Percentiles rank a stretch among this genome's conserved stretches.
Conservation (phyloP, 2,329 filamentous ascomycete species). For the Magnaporthiopsis poae region DNA sequence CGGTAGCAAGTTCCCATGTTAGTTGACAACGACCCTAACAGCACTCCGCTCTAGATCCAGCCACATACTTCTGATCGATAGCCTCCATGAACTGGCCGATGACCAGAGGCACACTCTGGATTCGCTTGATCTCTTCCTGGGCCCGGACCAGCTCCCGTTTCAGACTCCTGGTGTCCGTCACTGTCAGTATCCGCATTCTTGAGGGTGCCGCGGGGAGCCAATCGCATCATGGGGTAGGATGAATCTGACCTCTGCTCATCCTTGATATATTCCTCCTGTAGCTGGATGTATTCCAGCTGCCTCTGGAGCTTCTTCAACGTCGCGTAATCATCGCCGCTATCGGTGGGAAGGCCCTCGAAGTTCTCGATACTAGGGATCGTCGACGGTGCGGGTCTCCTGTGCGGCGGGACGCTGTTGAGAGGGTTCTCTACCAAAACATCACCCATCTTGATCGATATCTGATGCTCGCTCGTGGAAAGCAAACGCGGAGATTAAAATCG, state of each 20-base stretch:
- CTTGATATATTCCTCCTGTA: slow-evolving; percentile 99
- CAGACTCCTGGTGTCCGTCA: slow-evolving; percentile 54
- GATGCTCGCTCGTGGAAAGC: slow-evolving; percentile 1
- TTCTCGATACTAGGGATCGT: slow-evolving; percentile 84
- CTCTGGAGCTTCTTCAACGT: slow-evolving; percentile 92
- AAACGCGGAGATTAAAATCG: background rate
- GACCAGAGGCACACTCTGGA: slow-evolving; percentile 93
- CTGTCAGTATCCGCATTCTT: background rate
- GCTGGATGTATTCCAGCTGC: slow-evolving; percentile 94
- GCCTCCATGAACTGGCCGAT: slow-evolving; percentile 99
- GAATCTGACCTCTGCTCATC: slow-evolving; percentile 79
- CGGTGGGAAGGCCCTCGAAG: slow-evolving; percentile 71
- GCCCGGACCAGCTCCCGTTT: slow-evolving; percentile 95
- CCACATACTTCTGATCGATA: slow-evolving; percentile 87
- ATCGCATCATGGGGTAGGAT: background rate
- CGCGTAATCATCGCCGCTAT: slow-evolving; percentile 85
- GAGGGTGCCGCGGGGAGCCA: slow-evolving; percentile 8
- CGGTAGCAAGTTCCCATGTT: slow-evolving; percentile 6
- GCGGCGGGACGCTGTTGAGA: slow-evolving; percentile 60
- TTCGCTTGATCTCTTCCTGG: slow-evolving; percentile 98
- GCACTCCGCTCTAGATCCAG: background rate
- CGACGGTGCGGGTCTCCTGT: slow-evolving; percentile 70
- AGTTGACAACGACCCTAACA: slow-evolving; percentile 13
- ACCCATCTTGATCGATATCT: slow-evolving; percentile 52
- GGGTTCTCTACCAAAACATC: slow-evolving; percentile 79